Percentiles rank a stretch among this genome's conserved stretches.
Evolutionary conservation across 2,329 filamentous ascomycete species (phyloP).

Genomic region (Diplodia corticola): DNA sequence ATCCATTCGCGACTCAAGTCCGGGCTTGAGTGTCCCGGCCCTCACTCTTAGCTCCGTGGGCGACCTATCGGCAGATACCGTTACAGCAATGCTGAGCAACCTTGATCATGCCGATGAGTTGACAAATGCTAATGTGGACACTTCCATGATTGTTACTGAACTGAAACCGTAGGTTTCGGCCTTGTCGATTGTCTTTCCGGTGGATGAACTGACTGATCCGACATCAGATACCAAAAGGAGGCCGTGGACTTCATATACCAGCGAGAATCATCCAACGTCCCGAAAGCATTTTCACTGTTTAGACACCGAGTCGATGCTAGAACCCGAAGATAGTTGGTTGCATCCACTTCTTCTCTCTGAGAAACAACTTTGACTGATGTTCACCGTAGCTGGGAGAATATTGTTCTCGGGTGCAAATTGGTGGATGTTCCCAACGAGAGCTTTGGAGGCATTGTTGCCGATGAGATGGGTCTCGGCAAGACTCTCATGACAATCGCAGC

Average conservation of each 20-base stretch:
- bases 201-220: no score
- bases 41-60: background rate
- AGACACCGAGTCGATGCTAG: background rate
- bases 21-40: background rate
- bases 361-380: no score
- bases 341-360: no score
- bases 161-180: background rate
- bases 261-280: constrained; percentile 1
- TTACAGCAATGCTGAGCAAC: background rate
- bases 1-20: background rate
- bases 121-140: background rate
- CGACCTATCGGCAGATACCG: background rate
- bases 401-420: background rate
- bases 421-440: constrained; percentile 23
- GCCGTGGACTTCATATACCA: constrained; percentile 15
- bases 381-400: background rate
- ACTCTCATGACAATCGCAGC: constrained; percentile 53
- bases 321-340: background rate
- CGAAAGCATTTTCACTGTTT: constrained; percentile 9
- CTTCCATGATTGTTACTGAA: background rate
- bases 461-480: constrained; percentile 61
- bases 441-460: constrained; percentile 51
- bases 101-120: background rate
- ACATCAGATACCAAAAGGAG: constrained; percentile 13
- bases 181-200: no score